Evolutionary conservation across 2,329 filamentous ascomycete genomes (phyloP).

Genomic region (Nemania sp.): DNA sequence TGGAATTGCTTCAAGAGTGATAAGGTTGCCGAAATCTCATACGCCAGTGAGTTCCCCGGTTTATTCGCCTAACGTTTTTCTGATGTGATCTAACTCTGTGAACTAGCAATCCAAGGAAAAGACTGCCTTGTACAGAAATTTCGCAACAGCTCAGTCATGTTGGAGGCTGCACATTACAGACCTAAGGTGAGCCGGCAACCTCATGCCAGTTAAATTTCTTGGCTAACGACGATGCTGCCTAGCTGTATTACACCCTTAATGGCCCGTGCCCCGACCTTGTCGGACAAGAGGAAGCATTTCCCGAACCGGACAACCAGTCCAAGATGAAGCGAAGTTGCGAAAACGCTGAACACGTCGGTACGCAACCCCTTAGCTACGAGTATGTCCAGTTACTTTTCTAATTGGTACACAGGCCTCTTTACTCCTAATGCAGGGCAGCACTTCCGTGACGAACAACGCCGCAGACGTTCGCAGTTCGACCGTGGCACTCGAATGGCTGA

Average conservation of each 20-base stretch:
- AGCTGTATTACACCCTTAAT: conserved; percentile 67
- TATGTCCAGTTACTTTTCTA: conserved; percentile 12
- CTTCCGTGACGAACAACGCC: conserved; percentile 79
- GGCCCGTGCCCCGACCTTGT: conserved; percentile 63
- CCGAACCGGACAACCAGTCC: conserved; percentile 82
- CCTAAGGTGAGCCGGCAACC: conserved; percentile 75
- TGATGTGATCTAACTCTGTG: conserved; percentile 44
- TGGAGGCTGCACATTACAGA: conserved; percentile 82
- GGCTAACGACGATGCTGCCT: conserved; percentile 37
- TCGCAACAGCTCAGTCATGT: conserved; percentile 95
- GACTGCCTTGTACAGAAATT: conserved; percentile 95
- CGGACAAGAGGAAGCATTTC: conserved; percentile 81
- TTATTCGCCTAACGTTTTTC: background rate
- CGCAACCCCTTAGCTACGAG: conserved; percentile 51
- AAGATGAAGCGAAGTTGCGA: conserved; percentile 91
- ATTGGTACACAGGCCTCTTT: conserved; percentile 72
- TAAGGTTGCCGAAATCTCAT: conserved; percentile 91
- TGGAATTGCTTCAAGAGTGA: conserved; percentile 87
- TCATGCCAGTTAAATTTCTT: background rate
- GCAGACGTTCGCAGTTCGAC: conserved; percentile 82
- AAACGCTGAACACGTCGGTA: conserved; percentile 86
- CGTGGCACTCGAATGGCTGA: conserved; percentile 81
- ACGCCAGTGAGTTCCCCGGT: conserved; percentile 77
- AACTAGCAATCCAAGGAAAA: conserved; percentile 85
- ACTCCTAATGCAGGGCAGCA: conserved; percentile 82